Evolutionary conservation across 306 rosid genomes (phyloP), one percentile per base, ranked within the genome.

Genomic region (Oemleria cerasiformis): DNA sequence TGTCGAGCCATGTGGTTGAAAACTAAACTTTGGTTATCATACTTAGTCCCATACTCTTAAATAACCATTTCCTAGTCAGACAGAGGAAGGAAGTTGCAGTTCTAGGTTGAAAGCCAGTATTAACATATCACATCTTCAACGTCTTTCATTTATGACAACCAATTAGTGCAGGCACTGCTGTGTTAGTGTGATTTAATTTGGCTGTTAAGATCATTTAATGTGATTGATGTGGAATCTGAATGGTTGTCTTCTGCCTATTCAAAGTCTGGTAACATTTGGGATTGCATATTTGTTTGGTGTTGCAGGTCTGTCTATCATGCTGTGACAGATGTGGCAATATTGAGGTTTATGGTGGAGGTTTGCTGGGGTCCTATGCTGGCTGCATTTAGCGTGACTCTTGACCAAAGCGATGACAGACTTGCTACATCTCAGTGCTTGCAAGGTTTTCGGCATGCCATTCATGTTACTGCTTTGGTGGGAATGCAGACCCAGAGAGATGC

Each of bases 301-400:
- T 80, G 86, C 96, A 95, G 99, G 84, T 88, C 97, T 68, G 84
- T 85, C 30, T 95, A 91, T 86, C 96, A 91, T 80, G 84, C 88
- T 72, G 94, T 94, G 75, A 87, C 96, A 20, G 97, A 94, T 77
- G 96, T 88, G 61, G 87, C 96, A 47, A 95, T 95, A 83, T 84
- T 95, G 84, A 95, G 99, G 83, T 95, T 95, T 82, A 95, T 95
- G 97, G 92, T 88, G 57, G 99, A 95, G 85, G 99, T 86, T 49
- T 95, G 96, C 85, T 95, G 99, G 99, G 97, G 97, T 72, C 99
- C 99, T 66, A 89, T 95, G 90, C 83, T 95, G 85, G 99, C 99
- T 60, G 97, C 99, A 41, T 86, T 91, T 75, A 95, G 99, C 83
- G 97, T 95, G 82, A 95, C 96, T 54, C 92, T 95, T 61, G 99